Conservation (phyloP, 2,329 filamentous ascomycete species). For the Trichoderma sp. region DNA sequence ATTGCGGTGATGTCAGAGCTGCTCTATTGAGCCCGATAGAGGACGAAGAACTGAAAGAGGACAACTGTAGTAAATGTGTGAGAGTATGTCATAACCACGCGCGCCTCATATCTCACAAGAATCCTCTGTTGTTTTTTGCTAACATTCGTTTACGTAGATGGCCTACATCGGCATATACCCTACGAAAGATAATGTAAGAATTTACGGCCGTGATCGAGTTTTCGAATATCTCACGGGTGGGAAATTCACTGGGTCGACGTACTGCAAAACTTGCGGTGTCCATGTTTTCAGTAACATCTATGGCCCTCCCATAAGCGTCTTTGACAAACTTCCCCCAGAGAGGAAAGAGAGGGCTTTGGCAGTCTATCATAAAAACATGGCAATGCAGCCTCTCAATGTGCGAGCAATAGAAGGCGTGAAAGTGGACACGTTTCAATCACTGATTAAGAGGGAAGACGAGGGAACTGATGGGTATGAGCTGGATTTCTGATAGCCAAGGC, state of each 20-base stretch:
- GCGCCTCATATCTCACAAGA: no score
- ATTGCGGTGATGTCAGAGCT: conserved; percentile 28
- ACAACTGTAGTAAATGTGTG: conserved; percentile 37
- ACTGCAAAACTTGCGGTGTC: conserved; percentile 33
- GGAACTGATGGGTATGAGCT: conserved; percentile 30
- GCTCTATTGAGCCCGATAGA: conserved; percentile 31
- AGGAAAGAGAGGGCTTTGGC: conserved; percentile 25
- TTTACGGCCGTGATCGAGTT: conserved; percentile 28
- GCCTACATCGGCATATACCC: conserved; percentile 32
- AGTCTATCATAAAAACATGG: conserved; percentile 27
- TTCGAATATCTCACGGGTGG: conserved; percentile 27
- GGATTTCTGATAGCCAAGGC: background rate
- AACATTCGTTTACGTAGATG: conserved; percentile 20
- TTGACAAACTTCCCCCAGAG: conserved; percentile 29
- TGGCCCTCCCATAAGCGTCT: conserved; percentile 30
- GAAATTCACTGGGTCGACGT: conserved; percentile 23
- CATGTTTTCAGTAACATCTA: conserved; percentile 29
- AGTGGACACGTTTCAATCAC: background rate
- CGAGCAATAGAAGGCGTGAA: conserved; percentile 27
- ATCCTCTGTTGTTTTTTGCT: background rate
- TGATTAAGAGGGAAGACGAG: conserved; percentile 24
- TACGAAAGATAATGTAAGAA: conserved; percentile 27
- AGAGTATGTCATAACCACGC: conserved; percentile 23
- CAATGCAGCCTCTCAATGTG: conserved; percentile 28
- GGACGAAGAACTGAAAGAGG: conserved; percentile 41